Base-by-base conservation (phyloP, 169 alveolate genomes). In the Plasmodium chabaudi region DNA sequence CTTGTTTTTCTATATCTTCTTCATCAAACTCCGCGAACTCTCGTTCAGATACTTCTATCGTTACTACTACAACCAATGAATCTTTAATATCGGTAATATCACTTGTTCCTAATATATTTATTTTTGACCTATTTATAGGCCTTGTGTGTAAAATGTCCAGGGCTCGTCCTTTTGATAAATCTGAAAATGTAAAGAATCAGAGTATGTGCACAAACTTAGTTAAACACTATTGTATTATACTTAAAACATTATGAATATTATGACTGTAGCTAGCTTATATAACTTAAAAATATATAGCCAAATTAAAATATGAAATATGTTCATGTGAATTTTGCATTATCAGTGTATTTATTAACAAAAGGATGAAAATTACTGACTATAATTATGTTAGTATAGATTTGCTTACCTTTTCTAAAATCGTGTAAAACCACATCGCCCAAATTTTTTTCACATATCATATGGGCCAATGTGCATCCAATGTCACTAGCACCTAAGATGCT, bases 401-500 rank as follows among this genome's bases (percentile, higher is more conserved):
- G 6, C 2, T 51, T 64, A 53, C 95, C 96, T 64, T 92, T 92
- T 64, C 92, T 72, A 61, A 92, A 92, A 67, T 94, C 96, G 34
- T 92, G 92, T 59, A 94, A 88, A 71, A 94, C 94, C 4, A 94
- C 93, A 72, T 94, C 96, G 2, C 94, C 93, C 44, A 92, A 67
- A 9, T 92, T 93, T 51, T 94, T 93, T 25, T 94, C 94, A 7
- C 93, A 89, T 10, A 92, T 93, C 74, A 94, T 82, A 47, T 87
- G 87, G 49, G 95, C 96, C 59, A 92, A 72, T 34, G 94, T 88
- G 17, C 92, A 94, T 13, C 96, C 95, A 3, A 94, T 93, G 49
- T 94, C 94, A 25, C 96, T 95, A 47, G 96, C 92, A 13, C 96
- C 96, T 44, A 94, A 88, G 27, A 94, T 94, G 25, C 95, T 89